Evolutionary conservation across 2,329 filamentous ascomycete genomes (phyloP).

Genomic region (Neonectria ditissima): DNA sequence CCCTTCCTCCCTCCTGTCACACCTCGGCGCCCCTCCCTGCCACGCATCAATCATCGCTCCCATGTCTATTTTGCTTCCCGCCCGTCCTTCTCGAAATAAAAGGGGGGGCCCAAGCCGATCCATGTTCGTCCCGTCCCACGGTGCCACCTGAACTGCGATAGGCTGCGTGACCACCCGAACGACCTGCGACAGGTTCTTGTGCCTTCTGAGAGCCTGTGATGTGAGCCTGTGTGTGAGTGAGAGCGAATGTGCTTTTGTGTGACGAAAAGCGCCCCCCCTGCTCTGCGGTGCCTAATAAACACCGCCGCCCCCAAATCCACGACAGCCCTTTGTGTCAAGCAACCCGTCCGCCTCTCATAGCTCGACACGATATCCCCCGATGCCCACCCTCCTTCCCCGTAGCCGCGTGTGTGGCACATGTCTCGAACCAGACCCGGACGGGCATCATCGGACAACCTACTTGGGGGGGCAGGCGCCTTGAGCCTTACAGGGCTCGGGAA

Average conservation of each 20-base stretch:
- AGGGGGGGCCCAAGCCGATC: conserved; percentile 5
- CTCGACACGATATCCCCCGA: conserved; percentile 46
- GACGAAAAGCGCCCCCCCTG: neutral
- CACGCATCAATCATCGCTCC: conserved; percentile 12
- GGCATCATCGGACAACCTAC: conserved; percentile 5
- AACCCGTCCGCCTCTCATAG: conserved; percentile 47
- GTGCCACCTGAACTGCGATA: conserved; percentile 6
- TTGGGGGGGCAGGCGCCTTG: too few relatives aligned
- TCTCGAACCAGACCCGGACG: conserved; percentile 9
- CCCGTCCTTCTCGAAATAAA: conserved; percentile 26
- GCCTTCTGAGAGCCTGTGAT: neutral
- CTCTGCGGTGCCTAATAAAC: conserved; percentile 1
- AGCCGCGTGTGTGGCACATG: conserved; percentile 39
- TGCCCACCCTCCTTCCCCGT: conserved; percentile 11
- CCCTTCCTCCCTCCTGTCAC: neutral
- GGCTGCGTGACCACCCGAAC: conserved; percentile 2
- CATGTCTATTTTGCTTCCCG: conserved; percentile 16
- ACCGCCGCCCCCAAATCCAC: conserved; percentile 19
- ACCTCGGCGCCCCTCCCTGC: conserved; percentile 11
- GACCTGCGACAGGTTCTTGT: neutral
- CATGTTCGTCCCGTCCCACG: conserved; percentile 4
- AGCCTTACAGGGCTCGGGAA: neutral
- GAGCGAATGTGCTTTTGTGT: neutral
- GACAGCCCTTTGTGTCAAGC: conserved; percentile 32
- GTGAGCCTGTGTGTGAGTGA: too few relatives aligned